Evolutionary conservation across 2,329 filamentous ascomycete genomes (phyloP).

Genomic region (Talaromyces piceae): DNA sequence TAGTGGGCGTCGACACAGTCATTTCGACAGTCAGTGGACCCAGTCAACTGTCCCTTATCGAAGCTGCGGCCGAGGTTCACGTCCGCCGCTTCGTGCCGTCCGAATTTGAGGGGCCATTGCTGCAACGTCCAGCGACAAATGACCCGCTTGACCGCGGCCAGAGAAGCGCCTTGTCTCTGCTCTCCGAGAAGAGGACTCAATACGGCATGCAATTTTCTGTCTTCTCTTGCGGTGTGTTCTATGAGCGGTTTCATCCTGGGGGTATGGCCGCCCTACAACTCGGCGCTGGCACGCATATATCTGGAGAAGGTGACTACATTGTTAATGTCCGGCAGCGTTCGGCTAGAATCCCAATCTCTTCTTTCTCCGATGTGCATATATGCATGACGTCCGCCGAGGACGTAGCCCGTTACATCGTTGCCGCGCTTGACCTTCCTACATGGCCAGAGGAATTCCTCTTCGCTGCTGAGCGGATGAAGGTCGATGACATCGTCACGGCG

Average conservation of each 20-base stretch:
- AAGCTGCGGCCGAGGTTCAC: slow-evolving; percentile 57
- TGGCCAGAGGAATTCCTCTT: slow-evolving; percentile 67
- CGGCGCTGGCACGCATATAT: slow-evolving; percentile 48
- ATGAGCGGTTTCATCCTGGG: slow-evolving; percentile 64
- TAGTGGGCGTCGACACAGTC: slow-evolving; percentile 66
- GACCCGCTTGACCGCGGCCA: slow-evolving; percentile 58
- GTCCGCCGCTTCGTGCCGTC: slow-evolving; percentile 66
- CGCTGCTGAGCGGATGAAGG: slow-evolving; percentile 57
- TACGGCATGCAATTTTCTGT: slow-evolving; percentile 58
- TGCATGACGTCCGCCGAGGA: slow-evolving; percentile 64
- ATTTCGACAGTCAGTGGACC: slow-evolving; percentile 65
- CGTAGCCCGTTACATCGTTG: slow-evolving; percentile 60
- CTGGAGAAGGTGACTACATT: slow-evolving; percentile 57
- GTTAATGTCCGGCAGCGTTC: slow-evolving; percentile 52
- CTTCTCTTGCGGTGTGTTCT: slow-evolving; percentile 68
- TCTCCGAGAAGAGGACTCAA: slow-evolving; percentile 45
- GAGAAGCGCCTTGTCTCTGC: slow-evolving; percentile 47
- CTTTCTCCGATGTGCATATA: slow-evolving; percentile 47
- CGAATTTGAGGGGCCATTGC: slow-evolving; percentile 63
- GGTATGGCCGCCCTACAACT: slow-evolving; percentile 56
- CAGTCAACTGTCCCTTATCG: slow-evolving; percentile 63
- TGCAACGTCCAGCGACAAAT: slow-evolving; percentile 42
- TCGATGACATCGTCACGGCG: slow-evolving; percentile 53
- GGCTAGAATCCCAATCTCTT: slow-evolving; percentile 54
- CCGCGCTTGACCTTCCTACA: slow-evolving; percentile 54